Percentiles rank a stretch among this genome's conserved stretches.
Evolutionary conservation across 176 grass and related monocot species (phyloP).

Genomic region (Leersia perrieri): DNA sequence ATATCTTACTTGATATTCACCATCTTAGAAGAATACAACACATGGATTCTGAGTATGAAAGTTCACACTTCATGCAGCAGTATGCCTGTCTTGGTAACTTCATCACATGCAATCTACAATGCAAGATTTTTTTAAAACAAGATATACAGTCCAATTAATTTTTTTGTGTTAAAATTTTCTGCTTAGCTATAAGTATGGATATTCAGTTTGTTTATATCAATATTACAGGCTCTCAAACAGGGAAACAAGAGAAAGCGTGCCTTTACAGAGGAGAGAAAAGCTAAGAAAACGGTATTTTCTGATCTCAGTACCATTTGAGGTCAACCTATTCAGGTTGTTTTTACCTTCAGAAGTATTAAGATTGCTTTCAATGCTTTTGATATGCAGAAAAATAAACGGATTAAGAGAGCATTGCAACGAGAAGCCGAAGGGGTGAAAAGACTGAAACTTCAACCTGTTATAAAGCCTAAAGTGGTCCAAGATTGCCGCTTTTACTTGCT

Average conservation of each 20-base stretch:
- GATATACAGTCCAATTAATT: neutral
- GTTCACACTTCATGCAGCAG: neutral
- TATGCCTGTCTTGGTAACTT: neutral
- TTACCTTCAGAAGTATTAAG: conserved; percentile 26
- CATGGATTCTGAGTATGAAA: neutral
- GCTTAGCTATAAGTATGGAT: neutral
- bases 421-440: conserved; percentile 74
- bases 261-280: conserved; percentile 73
- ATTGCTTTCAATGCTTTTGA: conserved; percentile 43
- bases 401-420: conserved; percentile 70
- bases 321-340: conserved; percentile 22
- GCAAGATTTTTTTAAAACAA: neutral
- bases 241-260: conserved; percentile 58
- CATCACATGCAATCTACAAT: neutral
- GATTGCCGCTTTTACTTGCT: conserved; percentile 70
- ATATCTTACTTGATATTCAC: conserved; percentile 1
- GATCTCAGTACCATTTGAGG: neutral
- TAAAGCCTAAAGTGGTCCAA: conserved; percentile 67
- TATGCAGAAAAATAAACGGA: conserved; percentile 74
- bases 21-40: neutral
- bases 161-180: conserved; percentile 21
- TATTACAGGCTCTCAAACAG: conserved; percentile 47
- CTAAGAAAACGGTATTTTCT: conserved; percentile 59
- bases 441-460: conserved; percentile 62
- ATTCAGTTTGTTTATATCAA: conserved; percentile 11